Evolutionary conservation across 192 early-diverging fungal species (phyloP), one percentile per base, ranked within the genome.

Genomic region (Neocallimastix lanati): DNA sequence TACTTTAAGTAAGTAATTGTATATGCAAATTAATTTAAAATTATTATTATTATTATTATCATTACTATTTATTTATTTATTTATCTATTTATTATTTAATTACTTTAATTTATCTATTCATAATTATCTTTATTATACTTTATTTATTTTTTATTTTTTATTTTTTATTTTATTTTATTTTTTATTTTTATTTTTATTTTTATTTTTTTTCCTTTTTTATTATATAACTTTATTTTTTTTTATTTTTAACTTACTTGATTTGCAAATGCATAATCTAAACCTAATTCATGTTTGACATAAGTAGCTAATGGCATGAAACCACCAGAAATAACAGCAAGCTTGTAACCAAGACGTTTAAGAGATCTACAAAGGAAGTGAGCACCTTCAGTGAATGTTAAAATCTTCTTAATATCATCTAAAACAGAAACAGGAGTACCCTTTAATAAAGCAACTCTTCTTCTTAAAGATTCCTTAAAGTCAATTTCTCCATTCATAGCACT

Each of bases 181-280:
- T n/a, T n/a, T n/a, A n/a, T n/a, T n/a, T n/a, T n/a, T n/a, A n/a
- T n/a, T n/a, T n/a, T n/a, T n/a, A n/a, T n/a, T n/a, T n/a, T n/a
- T n/a, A n/a, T n/a, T n/a, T n/a, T n/a, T n/a, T n/a, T n/a, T n/a
- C n/a, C n/a, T n/a, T n/a, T n/a, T n/a, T n/a, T n/a, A n/a, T n/a
- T n/a, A n/a, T n/a, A n/a, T n/a, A n/a, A n/a, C n/a, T n/a, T n/a
- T n/a, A n/a, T n/a, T n/a, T n/a, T n/a, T n/a, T n/a, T n/a, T n/a
- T n/a, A n/a, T n/a, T n/a, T n/a, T n/a, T n/a, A n/a, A 18, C 35
- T 28, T 82, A 93, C 89, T 83, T 89, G 90, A 84, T 99, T 99
- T n/a, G 97, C 97, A 90, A 98, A 98, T 0, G 97, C 96, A 82
- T 98, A 99, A 84, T 99, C 97, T 13, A 99, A 86, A 15, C 93